Evolutionary conservation across 2,329 filamentous ascomycete genomes (phyloP), one percentile per base, ranked within the genome.

Genomic region (Metarhizium guizhouense): DNA sequence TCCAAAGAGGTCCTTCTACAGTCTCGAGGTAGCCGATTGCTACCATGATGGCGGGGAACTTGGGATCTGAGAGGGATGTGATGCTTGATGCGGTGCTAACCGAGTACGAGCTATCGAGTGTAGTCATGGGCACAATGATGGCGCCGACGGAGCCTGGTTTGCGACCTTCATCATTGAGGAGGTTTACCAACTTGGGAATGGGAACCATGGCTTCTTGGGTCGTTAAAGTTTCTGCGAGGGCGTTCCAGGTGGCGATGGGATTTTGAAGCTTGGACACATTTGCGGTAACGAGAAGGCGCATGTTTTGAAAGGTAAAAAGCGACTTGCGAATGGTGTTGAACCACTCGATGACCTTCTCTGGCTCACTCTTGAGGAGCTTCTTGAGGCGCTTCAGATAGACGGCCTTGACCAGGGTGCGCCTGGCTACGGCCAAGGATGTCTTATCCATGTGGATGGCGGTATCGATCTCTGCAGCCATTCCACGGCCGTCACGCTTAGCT

Each of bases 1-100:
- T 87, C 93, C 94, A 97, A 36, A 99, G 82, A 0, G 94, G 94
- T 0, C 94, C 94, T 71, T 99, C 94, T 18, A 95, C 88, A 1
- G 91, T 86, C 67, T 96, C 92, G 58, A 99, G 86, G 67, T 96
- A 97, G 20, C 91, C 85, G 52, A 91, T 83, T 1, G 93, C 91
- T 7, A 99, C 92, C 69, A 95, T 83, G 53, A 96, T 79, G 2
- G 92, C 86, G 0, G 94, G 91, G 1, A 97, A 77, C 16, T 83
- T 80, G 0, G 91, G 86, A 64, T 96, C 87, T 4, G 81, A 78
- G 66, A 87, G 92, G 0, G 86, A 89, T 29, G 82, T 80, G 16
- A 93, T 82, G 6, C 93, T 93, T 47, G 81, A 81, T 2, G 86
- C 79, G 11, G 87, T 87, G 63, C 89, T 84, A 57, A 92, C 82